A percentile compares a stretch with the other conserved stretches of the same genome.
phyloP scores from a whole-genome alignment of 1,139 yeast species.

The Zhuliangozyma parablackwelliae region DNA sequence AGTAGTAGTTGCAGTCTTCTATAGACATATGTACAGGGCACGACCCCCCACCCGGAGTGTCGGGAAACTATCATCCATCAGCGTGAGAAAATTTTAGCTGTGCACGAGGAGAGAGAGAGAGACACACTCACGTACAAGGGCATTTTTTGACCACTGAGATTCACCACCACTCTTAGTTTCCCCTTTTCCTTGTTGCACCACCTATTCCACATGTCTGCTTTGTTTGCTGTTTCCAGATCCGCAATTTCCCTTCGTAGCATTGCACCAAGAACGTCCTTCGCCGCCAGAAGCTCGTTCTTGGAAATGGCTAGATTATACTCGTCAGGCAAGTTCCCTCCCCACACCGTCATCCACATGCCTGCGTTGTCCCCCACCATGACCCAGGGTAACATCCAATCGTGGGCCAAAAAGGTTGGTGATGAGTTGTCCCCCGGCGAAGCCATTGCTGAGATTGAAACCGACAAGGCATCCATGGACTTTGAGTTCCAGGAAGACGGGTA shows the following conservation, averaged over 20 bases:
- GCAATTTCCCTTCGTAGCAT: constrained; percentile 22
- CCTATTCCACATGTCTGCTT: constrained; percentile 24
- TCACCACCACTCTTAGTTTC: neutral
- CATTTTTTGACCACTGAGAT: too few species aligned
- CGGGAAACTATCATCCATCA: too few species aligned
- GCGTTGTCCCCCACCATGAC: constrained; percentile 99
- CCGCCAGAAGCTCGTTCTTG: constrained; percentile 15
- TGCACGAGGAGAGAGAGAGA: too few species aligned
- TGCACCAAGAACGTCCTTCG: constrained; percentile 12
- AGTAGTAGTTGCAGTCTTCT: constrained; percentile 1
- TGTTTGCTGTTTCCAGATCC: constrained; percentile 29
- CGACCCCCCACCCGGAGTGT: too few species aligned
- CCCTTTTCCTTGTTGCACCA: neutral
- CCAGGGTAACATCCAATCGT: constrained; percentile 82
- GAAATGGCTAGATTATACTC: constrained; percentile 40
- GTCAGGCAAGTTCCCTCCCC: constrained; percentile 55
- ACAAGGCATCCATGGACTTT: constrained; percentile 97
- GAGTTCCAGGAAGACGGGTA: constrained; percentile 98
- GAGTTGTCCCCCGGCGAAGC: constrained; percentile 85
- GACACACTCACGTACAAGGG: too few species aligned
- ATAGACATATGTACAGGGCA: too few species aligned
- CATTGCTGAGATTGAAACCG: constrained; percentile 96
- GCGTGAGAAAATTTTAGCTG: too few species aligned
- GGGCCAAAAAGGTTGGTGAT: constrained; percentile 91
- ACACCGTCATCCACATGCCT: constrained; percentile 77